Evolutionary conservation across 257 asterid genomes (phyloP), one percentile per base, ranked within the genome.

Genomic region (Fraxinus excelsior): DNA sequence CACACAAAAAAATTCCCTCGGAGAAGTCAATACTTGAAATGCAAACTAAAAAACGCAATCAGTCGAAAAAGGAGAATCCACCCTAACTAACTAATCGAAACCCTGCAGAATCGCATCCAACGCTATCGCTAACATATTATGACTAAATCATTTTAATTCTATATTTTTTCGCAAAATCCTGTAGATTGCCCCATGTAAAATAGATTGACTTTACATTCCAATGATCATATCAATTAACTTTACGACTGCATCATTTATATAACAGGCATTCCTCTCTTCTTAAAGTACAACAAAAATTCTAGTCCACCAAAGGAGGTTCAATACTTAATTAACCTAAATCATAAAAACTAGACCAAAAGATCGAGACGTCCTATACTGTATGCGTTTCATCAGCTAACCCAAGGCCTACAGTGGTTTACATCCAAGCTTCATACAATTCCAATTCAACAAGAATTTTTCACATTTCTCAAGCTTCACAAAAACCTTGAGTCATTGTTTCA

Each of bases 131-230:
- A 18, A 23, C n/a, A 49, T 25, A 12, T 23, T 12, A 28, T 16
- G 44, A 72, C 49, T 18, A 13, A 18, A 16, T 72, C 67, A 29
- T 32, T 16, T 21, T 31, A 16, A 25, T 46, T 64, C 60, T 51
- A 29, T 21, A 51, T 18, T 23, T 28, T 72, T 46, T 72, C 2
- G 1, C 5, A 26, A 18, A 51, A 28, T 46, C 46, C 67, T 7
- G 7, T 46, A 28, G 19, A 19, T 25, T 37, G 44, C 35, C 16
- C 35, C 53, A 19, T 56, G 28, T 14, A 37, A 7, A 75, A 60
- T 26, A 26, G n/a, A 62, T 64, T 65, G 60, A 74, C 46, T 56
- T 56, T n/a, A n/a, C 46, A 65, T 14, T 74, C 68, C 38, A 40
- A 44, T 34, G 0, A 37, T 42, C 73, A 0, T 58, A 74, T 60